Evolutionary conservation across 2,329 filamentous ascomycete genomes (phyloP).

Genomic region (Plectosphaerella sp.): DNA sequence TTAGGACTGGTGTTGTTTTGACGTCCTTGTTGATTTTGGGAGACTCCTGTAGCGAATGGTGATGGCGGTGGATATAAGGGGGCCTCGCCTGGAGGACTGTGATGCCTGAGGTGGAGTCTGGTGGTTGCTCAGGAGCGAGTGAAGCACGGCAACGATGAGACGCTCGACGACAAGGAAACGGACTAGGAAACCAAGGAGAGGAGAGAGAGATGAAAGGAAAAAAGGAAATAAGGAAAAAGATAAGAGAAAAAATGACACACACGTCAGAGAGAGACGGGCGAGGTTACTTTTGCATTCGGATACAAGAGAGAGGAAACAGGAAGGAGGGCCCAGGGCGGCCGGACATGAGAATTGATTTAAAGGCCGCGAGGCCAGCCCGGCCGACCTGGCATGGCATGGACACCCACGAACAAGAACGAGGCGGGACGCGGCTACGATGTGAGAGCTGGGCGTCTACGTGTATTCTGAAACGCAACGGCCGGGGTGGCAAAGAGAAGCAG

Average conservation of each 20-base stretch:
- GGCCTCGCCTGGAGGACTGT: constrained; percentile 12
- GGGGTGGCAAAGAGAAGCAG: constrained; percentile 18
- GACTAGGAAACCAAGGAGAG: constrained; percentile 3
- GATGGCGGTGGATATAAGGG: background rate
- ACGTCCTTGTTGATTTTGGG: background rate
- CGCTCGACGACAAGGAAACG: constrained; percentile 6
- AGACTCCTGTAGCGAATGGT: background rate
- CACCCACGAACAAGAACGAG: constrained; percentile 8
- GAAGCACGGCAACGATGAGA: constrained; percentile 5
- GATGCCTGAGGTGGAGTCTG: background rate
- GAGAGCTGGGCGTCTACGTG: constrained; percentile 13
- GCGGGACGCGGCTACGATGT: constrained; percentile 16
- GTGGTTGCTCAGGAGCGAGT: constrained; percentile 4
- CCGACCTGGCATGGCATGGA: constrained; percentile 1
- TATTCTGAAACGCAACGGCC: constrained; percentile 13
- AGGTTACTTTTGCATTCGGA: constrained; percentile 12
- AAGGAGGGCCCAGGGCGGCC: constrained; percentile 7
- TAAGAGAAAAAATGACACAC: constrained; percentile 17
- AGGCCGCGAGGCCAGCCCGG: constrained; percentile 4
- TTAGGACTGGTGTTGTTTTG: constrained; percentile 6
- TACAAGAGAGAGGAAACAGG: constrained; percentile 8
- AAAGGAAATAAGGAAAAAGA: constrained; percentile 10
- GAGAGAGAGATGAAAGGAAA: constrained; percentile 18
- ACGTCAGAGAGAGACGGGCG: constrained; percentile 12
- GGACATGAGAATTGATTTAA: constrained; percentile 14